Percentiles rank a stretch among this genome's conserved stretches.
phyloP scores from a whole-genome alignment of 805 yeast genomes.

The Lipomyces mesembrius region DNA sequence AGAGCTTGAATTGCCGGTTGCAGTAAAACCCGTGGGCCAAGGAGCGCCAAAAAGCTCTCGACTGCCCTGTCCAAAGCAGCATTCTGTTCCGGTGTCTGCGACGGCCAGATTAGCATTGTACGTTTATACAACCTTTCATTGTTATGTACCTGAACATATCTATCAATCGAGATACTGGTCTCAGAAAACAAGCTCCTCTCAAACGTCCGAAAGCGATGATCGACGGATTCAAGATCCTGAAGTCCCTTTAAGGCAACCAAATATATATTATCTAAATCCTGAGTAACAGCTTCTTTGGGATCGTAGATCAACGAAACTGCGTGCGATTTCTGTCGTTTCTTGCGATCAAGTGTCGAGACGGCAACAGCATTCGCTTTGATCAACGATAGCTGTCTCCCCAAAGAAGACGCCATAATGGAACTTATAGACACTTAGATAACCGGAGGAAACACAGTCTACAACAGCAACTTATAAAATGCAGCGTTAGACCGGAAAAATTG shows the following conservation, averaged over 20 bases:
- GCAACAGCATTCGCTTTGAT: slow-evolving; percentile 47
- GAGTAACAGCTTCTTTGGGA: slow-evolving; percentile 86
- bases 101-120: background rate
- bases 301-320: slow-evolving; percentile 87
- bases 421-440: background rate
- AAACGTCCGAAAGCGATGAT: slow-evolving; percentile 74
- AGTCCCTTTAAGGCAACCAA: slow-evolving; percentile 75
- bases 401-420: slow-evolving; percentile 51
- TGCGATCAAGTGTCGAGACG: slow-evolving; percentile 52
- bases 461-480: background rate
- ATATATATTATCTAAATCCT: slow-evolving; percentile 84
- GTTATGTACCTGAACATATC: slow-evolving; percentile 66
- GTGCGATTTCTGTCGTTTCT: slow-evolving; percentile 82
- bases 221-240: slow-evolving; percentile 70
- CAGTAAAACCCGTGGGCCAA: slow-evolving; percentile 76
- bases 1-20: slow-evolving; percentile 78
- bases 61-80: slow-evolving; percentile 76
- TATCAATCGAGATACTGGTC: slow-evolving; percentile 75
- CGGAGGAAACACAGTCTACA: background rate
- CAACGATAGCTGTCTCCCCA: slow-evolving; percentile 80
- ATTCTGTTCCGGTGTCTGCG: slow-evolving; percentile 66
- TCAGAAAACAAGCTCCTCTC: slow-evolving; percentile 78
- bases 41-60: slow-evolving; percentile 69
- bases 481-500: background rate
- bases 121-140: background rate